Evolutionary conservation across 371 early-diverging fungal species (phyloP).

Genomic region (Choanephora cucurbitarum): DNA sequence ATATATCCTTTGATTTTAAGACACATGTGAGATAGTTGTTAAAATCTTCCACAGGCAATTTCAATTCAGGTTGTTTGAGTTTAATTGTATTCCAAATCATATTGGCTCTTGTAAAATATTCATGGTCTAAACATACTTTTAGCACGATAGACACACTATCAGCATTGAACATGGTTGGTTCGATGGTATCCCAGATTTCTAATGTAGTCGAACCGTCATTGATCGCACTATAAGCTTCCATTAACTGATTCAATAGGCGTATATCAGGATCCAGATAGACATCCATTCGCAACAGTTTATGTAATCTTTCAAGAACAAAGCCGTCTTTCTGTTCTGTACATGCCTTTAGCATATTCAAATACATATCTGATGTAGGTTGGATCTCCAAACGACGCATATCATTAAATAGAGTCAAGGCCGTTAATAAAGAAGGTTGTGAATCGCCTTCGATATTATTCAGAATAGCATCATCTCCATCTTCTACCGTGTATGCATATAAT

Average conservation of each 20-base stretch:
- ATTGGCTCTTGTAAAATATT: slow-evolving; percentile 13
- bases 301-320: slow-evolving; percentile 37
- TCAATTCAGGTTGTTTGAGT: slow-evolving; percentile 8
- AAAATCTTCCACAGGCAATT: slow-evolving; percentile 29
- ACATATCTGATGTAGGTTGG: slow-evolving; percentile 42
- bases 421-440: slow-evolving; percentile 30
- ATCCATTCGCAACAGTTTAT: slow-evolving; percentile 49
- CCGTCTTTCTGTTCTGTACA: slow-evolving; percentile 35
- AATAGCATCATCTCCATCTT: slow-evolving; percentile 19
- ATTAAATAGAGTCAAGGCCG: slow-evolving; percentile 39
- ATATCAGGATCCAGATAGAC: slow-evolving; percentile 41
- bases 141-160: slow-evolving; percentile 15
- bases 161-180: slow-evolving; percentile 1
- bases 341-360: slow-evolving; percentile 34
- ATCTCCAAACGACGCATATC: slow-evolving; percentile 49
- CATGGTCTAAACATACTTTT: slow-evolving; percentile 17
- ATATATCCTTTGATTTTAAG: background rate
- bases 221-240: slow-evolving; percentile 41
- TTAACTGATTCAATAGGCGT: slow-evolving; percentile 37
- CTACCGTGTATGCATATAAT: slow-evolving; percentile 28
- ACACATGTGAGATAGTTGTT: slow-evolving; percentile 25
- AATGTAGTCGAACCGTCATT: slow-evolving; percentile 31
- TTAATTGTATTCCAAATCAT: slow-evolving; percentile 20
- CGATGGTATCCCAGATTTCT: slow-evolving; percentile 38
- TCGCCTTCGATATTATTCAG: slow-evolving; percentile 23